Base-by-base conservation (phyloP, 1,139 yeast genomes). In the Yamadazyma friedrichii region DNA sequence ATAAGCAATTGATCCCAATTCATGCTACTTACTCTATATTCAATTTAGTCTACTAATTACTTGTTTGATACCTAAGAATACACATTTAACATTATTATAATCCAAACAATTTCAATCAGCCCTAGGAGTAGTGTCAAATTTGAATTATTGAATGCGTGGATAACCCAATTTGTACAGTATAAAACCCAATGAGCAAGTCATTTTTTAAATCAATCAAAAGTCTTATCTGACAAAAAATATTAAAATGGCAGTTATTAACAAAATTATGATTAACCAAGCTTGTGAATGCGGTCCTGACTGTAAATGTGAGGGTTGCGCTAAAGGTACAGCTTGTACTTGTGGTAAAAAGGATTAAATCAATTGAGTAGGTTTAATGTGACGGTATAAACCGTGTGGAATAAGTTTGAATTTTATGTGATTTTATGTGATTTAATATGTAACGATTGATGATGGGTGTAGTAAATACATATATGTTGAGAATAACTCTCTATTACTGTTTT, bases 281-380 rank as follows among this genome's bases (percentile, higher is more conserved):
- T 42, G 45, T 40, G 42, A 32, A 8, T 42, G 46, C 33, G 44
- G 42, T 13, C 31, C 3, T 6, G 41, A 42, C 4, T 42, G 46
- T 27, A 41, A 37, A 28, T 42, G 46, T 38, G 46, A 42, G 8
- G 43, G 42, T 11, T 42, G 46, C 30, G 20, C 36, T 12, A 37
- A 42, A 31, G 44, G 42, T 28, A 26, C 25, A 26, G 32, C 38
- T 17, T 42, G 46, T 26, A 22, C 35, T 9, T 42, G 45, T 36
- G 33, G 40, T 15, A 30, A 39, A 11, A 35, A 34, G 13, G 34
- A 38, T 15, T 33, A 38, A n/a, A 25, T 10, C 10, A 10, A 24
- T 33, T 20, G 24, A 20, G 24, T 20, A 8, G 24, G 24, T 8
- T 6, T 20, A n/a, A n/a, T n/a, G n/a, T n/a, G n/a, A n/a, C 8